phyloP scores from a whole-genome alignment of 75 land plant species.

The Adiantum capillusveneris region DNA sequence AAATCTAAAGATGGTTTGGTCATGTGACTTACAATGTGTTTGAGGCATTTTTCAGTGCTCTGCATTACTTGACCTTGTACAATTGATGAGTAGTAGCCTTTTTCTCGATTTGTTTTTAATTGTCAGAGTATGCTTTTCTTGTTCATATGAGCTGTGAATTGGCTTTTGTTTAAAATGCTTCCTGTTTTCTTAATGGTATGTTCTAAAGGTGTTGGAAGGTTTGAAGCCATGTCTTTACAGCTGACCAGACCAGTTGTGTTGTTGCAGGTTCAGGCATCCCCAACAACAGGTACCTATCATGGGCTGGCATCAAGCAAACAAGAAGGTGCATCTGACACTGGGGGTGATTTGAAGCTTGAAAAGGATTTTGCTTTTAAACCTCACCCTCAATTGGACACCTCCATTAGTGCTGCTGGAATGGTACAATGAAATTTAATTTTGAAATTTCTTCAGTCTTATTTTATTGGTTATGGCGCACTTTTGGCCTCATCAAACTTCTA shows the following conservation, averaged over 20 bases:
- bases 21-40: too few species aligned
- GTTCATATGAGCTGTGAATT: too few species aligned
- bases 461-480: not conserved
- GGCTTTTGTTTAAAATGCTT: too few species aligned
- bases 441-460: not conserved
- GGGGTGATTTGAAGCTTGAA: not conserved
- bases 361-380: slow-evolving; percentile 25
- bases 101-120: too few species aligned
- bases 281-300: slow-evolving; percentile 31
- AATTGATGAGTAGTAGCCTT: too few species aligned
- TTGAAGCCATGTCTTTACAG: too few species aligned
- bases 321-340: slow-evolving; percentile 2
- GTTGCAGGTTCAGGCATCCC: slow-evolving; percentile 20
- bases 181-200: too few species aligned
- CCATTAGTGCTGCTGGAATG: not conserved
- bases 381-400: not conserved
- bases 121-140: too few species aligned
- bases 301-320: slow-evolving; percentile 4
- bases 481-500: too few species aligned
- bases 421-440: not conserved
- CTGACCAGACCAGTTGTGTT: too few species aligned
- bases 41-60: not conserved
- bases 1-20: not conserved
- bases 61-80: not conserved
- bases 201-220: too few species aligned